Conservation (phyloP, 352 stramenopile genomes). For the Pelagophyceae sp. region DNA sequence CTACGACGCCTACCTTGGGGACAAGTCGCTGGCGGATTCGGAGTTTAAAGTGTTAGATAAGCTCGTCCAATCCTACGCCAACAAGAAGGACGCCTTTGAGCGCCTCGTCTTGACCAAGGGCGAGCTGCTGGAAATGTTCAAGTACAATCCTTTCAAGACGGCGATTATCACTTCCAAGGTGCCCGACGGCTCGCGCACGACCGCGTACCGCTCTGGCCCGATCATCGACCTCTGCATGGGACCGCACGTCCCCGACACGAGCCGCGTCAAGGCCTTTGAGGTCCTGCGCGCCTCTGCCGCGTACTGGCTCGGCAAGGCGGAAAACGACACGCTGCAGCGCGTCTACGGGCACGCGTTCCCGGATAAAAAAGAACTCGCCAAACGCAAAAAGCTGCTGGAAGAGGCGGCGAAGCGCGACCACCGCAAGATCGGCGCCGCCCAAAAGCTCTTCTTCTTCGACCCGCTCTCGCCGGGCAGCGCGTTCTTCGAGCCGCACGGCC, state of each 20-base stretch:
- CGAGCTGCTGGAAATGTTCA: constrained; percentile 94
- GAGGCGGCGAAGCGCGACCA: constrained; percentile 89
- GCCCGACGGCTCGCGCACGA: constrained; percentile 86
- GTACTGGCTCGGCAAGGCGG: constrained; percentile 91
- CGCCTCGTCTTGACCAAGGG: constrained; percentile 95
- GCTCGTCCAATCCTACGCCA: constrained; percentile 78
- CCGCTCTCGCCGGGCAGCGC: constrained; percentile 85
- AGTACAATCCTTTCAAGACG: constrained; percentile 96
- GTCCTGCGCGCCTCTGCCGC: constrained; percentile 83
- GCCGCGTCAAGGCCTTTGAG: constrained; percentile 88
- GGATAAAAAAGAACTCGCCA: constrained; percentile 92
- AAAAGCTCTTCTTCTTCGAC: constrained; percentile 85
- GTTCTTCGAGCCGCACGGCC: constrained; percentile 97
- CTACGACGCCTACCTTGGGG: constrained; percentile 98
- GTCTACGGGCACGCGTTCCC: constrained; percentile 97
- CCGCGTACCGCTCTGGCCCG: constrained; percentile 92
- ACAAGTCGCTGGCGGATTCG: constrained; percentile 40
- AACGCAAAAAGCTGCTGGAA: constrained; percentile 89
- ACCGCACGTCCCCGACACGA: constrained; percentile 88
- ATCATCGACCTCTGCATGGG: constrained; percentile 96
- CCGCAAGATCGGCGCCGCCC: constrained; percentile 76
- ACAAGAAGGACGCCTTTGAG: constrained; percentile 95
- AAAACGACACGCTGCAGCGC: constrained; percentile 91
- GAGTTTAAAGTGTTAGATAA: constrained; percentile 69
- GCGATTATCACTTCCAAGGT: constrained; percentile 93